phyloP scores from a whole-genome alignment of 1,139 yeast genomes.

The Hansenula lynferdii region DNA sequence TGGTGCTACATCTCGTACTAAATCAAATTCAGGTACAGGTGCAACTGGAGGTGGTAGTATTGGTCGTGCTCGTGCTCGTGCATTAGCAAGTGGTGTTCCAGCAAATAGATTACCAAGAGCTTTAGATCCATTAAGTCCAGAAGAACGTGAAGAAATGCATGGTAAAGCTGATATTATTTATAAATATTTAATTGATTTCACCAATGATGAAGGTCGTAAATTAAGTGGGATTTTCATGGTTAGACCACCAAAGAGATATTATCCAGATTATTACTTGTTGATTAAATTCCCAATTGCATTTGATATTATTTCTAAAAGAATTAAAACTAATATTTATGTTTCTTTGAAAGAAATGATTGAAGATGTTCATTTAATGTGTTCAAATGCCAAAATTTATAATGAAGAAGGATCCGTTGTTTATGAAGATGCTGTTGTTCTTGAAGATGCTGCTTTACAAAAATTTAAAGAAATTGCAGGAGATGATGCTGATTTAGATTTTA shows the following conservation, averaged over 20 bases:
- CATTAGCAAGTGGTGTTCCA: slow-evolving; percentile 21
- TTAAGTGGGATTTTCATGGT: slow-evolving; percentile 61
- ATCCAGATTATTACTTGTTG: slow-evolving; percentile 84
- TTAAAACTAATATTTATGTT: slow-evolving; percentile 48
- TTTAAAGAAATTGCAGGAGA: slow-evolving; percentile 28
- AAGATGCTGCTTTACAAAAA: slow-evolving; percentile 37
- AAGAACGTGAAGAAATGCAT: slow-evolving; percentile 40
- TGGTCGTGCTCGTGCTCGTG: background rate
- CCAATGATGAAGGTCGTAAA: slow-evolving; percentile 37
- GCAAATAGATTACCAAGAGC: slow-evolving; percentile 34
- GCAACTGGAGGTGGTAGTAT: slow-evolving; percentile 15
- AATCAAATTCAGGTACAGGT: background rate
- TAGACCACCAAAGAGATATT: slow-evolving; percentile 65
- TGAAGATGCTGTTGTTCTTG: slow-evolving; percentile 69
- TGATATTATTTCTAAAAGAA: slow-evolving; percentile 58
- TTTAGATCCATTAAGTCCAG: slow-evolving; percentile 35
- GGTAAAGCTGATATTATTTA: slow-evolving; percentile 38
- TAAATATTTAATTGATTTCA: slow-evolving; percentile 38
- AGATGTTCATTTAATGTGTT: slow-evolving; percentile 73
- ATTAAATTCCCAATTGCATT: slow-evolving; percentile 82
- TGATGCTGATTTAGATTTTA: slow-evolving; percentile 37
- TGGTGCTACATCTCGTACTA: slow-evolving; percentile 8
- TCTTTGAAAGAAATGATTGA: slow-evolving; percentile 57
- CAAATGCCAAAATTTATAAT: slow-evolving; percentile 82
- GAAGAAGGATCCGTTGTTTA: slow-evolving; percentile 85